These are phyloP conservation scores for Penicillium herquei DNA, from an alignment of 495 filamentous ascomycete species.

Conservation along the genomic window DNA sequence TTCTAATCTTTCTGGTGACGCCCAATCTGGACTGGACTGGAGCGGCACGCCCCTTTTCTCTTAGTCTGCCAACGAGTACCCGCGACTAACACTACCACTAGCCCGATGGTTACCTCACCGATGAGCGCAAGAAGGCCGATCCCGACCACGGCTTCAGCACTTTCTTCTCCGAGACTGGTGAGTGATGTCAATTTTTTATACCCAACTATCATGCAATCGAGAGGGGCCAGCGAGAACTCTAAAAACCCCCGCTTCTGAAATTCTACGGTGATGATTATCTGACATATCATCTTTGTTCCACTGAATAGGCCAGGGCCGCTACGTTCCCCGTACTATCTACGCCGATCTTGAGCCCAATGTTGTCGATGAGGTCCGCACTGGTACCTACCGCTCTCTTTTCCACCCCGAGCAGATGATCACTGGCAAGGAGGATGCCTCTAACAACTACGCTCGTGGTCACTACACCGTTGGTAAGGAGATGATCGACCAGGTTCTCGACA, in stretches of 20 bases:
- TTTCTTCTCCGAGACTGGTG: conserved; percentile 99
- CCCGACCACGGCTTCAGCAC: conserved; percentile 98
- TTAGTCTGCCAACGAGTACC: conserved; percentile 18
- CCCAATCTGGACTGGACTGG: conserved; percentile 13
- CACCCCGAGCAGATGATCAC: conserved; percentile 99
- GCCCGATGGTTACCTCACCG: conserved; percentile 98
- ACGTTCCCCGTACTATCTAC: conserved; percentile 98
- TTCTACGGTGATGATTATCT: conserved; percentile 1
- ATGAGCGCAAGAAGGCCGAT: conserved; percentile 94
- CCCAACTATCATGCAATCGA: not conserved
- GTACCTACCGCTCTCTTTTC: conserved; percentile 92
- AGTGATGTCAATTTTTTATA: conserved; percentile 17
- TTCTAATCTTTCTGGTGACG: conserved; percentile 15
- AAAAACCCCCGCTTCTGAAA: conserved; percentile 5
- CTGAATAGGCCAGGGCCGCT: conserved; percentile 86
- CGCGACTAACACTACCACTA: conserved; percentile 40
- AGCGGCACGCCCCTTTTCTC: conserved; percentile 19
- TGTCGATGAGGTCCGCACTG: conserved; percentile 98
- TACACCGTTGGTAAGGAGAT: conserved; percentile 99
- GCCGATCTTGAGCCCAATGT: conserved; percentile 99
- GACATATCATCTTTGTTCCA: conserved; percentile 14
- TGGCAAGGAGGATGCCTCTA: conserved; percentile 98
- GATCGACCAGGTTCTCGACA: conserved; percentile 94
- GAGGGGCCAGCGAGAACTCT: conserved; percentile 1
- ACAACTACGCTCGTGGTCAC: conserved; percentile 99